Evolutionary conservation across 1,139 yeast species (phyloP), one percentile per base, ranked within the genome.

Genomic region (Yamadazyma dendronema): DNA sequence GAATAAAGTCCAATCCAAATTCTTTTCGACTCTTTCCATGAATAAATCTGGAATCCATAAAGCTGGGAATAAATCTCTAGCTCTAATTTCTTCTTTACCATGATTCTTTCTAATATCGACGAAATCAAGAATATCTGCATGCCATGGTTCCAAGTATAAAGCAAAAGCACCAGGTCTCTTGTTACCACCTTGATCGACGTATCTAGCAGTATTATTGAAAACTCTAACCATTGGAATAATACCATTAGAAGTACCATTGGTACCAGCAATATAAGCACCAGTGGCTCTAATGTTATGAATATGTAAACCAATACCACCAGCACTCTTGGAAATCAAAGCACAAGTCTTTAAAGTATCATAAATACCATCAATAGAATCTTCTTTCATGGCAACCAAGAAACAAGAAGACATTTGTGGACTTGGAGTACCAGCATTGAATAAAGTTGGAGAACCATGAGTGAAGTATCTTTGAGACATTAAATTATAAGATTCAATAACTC

Each of bases 151-250:
- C 41, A 87, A 69, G 61, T 87, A 87, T 40, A 87, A 66, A 30
- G 96, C 95, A 61, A 87, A 84, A 11, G 96, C 96, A 55, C 96
- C 96, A 2, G 96, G 96, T 57, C 96, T 79, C 63, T 88, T 88
- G 70, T 87, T 87, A 52, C 96, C 96, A 58, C 96, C 96, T 68
- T 87, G 96, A 54, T 87, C 96, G 35, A 87, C 96, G 53, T 87
- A 87, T 57, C 96, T 77, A 23, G 96, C 96, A 40, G 96, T 86
- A 65, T 86, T 86, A 72, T 87, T 87, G 71, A 78, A 87, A 19
- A 87, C 96, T 53, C 95, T 78, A 39, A 87, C 75, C 96, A 87
- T 87, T 34, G 96, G 96, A 43, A 87, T 81, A 46, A 87, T 73
- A 46, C 96, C 96, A 52, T 83, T 87, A 19, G 95, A 85, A 25